A percentile compares a stretch with the other conserved stretches of the same genome.
phyloP scores from a whole-genome alignment of 768 basidiomycete species.

The Termitomyces sp. region DNA sequence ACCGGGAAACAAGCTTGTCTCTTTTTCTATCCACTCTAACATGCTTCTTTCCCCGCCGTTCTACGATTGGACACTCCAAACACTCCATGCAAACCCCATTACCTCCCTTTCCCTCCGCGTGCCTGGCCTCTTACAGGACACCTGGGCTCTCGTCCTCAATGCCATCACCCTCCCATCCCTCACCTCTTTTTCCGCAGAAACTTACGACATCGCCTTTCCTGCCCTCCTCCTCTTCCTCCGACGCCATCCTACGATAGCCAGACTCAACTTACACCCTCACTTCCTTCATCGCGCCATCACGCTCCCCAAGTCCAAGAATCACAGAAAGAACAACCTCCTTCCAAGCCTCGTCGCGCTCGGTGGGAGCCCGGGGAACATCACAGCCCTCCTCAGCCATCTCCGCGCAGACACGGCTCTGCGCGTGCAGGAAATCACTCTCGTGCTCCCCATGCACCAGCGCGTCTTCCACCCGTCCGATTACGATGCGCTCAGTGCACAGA shows the following conservation, averaged over 20 bases:
- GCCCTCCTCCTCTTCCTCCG: constrained; percentile 19
- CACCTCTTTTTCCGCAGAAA: constrained; percentile 12
- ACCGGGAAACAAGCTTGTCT: constrained; percentile 6
- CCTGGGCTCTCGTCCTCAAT: constrained; percentile 16
- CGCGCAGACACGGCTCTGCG: constrained; percentile 5
- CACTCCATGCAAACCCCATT: constrained; percentile 14
- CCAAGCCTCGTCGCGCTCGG: constrained; percentile 16
- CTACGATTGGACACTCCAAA: constrained; percentile 18
- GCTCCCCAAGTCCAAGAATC: neutral
- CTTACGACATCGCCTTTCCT: constrained; percentile 13
- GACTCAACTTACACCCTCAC: constrained; percentile 16
- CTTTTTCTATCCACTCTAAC: constrained; percentile 15
- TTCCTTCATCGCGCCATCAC: constrained; percentile 1
- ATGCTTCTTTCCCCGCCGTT: constrained; percentile 17
- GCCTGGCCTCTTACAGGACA: constrained; percentile 6
- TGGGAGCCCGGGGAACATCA: constrained; percentile 15
- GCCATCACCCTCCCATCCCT: constrained; percentile 19
- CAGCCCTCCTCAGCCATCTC: constrained; percentile 12
- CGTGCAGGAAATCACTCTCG: constrained; percentile 11
- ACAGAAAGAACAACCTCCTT: constrained; percentile 5
- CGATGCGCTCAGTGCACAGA: constrained; percentile 8
- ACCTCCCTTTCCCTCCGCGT: constrained; percentile 17
- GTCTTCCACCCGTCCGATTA: constrained; percentile 14
- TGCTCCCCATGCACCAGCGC: constrained; percentile 17
- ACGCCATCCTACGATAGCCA: constrained; percentile 19